Percentiles rank a stretch among this genome's conserved stretches.
These are phyloP conservation scores for Atkinsonella texensis DNA, from an alignment of 2,329 filamentous ascomycete species.

Conservation along the genomic window DNA sequence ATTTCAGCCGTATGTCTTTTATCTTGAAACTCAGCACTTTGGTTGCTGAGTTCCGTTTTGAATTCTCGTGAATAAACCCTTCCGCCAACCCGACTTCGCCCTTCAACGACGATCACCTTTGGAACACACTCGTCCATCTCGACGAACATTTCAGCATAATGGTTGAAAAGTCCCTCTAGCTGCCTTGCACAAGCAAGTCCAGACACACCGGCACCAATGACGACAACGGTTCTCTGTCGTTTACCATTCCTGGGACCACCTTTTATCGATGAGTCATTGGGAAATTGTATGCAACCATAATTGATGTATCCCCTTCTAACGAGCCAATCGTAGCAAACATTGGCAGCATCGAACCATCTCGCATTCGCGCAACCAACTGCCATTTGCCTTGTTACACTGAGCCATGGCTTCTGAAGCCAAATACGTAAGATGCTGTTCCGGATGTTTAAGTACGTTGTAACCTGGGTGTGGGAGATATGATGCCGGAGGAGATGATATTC, in stretches of 20 bases:
- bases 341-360: conserved; percentile 81
- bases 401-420: conserved; percentile 78
- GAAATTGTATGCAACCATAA: conserved; percentile 73
- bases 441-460: conserved; percentile 92
- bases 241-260: conserved; percentile 23
- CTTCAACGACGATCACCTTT: conserved; percentile 72
- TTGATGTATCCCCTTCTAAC: conserved; percentile 89
- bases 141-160: conserved; percentile 59
- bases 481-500: conserved; percentile 73
- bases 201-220: conserved; percentile 90
- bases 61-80: conserved; percentile 77
- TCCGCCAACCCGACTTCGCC: conserved; percentile 75
- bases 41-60: conserved; percentile 42
- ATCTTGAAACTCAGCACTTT: conserved; percentile 40
- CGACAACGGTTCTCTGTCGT: conserved; percentile 61
- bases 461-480: conserved; percentile 76
- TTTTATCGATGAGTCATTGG: conserved; percentile 28
- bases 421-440: conserved; percentile 85
- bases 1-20: conserved; percentile 78
- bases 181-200: conserved; percentile 88
- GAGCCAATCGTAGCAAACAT: conserved; percentile 86
- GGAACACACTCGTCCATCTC: conserved; percentile 57
- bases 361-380: conserved; percentile 82
- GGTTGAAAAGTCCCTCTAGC: conserved; percentile 71
- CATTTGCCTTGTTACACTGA: conserved; percentile 70